phyloP scores from a whole-genome alignment of 169 alveolate genomes.

The Prorocentrum cordatum region DNA sequence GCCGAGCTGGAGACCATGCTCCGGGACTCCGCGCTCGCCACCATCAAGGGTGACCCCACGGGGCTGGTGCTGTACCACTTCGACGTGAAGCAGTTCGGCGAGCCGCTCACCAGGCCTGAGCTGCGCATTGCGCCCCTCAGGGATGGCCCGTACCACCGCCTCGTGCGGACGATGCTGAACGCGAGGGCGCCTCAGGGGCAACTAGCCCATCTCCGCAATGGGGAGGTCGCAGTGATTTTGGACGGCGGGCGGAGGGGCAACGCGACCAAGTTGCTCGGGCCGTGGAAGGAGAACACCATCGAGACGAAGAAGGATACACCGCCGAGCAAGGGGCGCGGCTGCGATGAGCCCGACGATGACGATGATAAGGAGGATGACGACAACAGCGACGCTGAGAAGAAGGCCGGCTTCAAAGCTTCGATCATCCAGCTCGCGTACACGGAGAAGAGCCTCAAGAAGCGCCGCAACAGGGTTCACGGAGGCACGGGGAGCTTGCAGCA shows the following conservation, averaged over 20 bases:
- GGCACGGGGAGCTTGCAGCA: no score
- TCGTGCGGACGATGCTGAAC: background rate
- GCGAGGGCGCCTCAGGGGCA: background rate
- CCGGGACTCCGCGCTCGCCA: background rate
- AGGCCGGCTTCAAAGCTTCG: no score
- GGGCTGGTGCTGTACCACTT: background rate
- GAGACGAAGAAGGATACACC: no score
- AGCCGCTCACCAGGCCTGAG: conserved; percentile 9
- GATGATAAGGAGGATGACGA: no score
- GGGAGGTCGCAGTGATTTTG: background rate
- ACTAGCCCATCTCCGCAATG: background rate
- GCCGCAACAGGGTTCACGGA: no score
- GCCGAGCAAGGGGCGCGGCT: no score
- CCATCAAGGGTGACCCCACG: background rate
- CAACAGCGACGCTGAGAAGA: no score
- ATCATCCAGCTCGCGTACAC: no score
- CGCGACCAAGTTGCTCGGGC: background rate
- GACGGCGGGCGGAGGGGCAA: background rate
- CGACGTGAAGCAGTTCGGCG: background rate
- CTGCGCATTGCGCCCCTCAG: background rate
- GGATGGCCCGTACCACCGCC: background rate
- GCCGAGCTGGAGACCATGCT: background rate
- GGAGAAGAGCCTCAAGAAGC: no score
- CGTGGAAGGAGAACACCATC: conserved; percentile 25
- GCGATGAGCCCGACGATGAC: no score